These are phyloP conservation scores for Apiospora koreana DNA, from an alignment of 2,329 filamentous ascomycete genomes.

Conservation along the genomic window DNA sequence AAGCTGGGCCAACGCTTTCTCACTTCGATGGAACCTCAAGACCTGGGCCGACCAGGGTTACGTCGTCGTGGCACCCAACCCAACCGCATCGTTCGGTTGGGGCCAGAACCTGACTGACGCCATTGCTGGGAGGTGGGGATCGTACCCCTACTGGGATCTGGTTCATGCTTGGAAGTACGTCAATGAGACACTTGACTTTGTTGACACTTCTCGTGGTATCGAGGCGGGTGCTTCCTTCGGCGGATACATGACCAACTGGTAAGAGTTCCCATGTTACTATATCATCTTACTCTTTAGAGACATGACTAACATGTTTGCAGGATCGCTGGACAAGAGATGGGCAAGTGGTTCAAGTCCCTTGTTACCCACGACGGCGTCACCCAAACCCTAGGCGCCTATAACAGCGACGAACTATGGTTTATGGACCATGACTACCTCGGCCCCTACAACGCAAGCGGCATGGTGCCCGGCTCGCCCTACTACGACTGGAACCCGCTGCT, in stretches of 20 bases:
- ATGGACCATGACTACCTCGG: conserved; percentile 48
- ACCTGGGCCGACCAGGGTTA: conserved; percentile 59
- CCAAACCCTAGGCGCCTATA: conserved; percentile 35
- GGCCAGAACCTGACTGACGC: conserved; percentile 55
- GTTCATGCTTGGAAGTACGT: conserved; percentile 55
- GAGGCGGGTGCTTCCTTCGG: conserved; percentile 55
- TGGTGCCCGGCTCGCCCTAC: conserved; percentile 40
- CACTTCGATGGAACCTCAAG: conserved; percentile 54
- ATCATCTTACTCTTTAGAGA: neutral
- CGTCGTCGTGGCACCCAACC: conserved; percentile 55
- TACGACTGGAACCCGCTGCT: conserved; percentile 50
- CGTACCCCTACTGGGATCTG: conserved; percentile 54
- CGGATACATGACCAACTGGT: conserved; percentile 58
- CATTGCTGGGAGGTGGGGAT: conserved; percentile 52
- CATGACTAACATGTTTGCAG: conserved; percentile 24
- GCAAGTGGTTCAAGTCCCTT: conserved; percentile 56
- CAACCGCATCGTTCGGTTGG: conserved; percentile 54
- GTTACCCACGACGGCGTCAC: conserved; percentile 54
- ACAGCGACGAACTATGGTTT: conserved; percentile 37
- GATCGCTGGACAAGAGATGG: conserved; percentile 55
- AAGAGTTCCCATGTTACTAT: conserved; percentile 15
- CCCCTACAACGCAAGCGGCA: conserved; percentile 43
- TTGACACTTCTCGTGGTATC: conserved; percentile 52
- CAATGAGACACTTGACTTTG: conserved; percentile 49
- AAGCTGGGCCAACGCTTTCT: conserved; percentile 53